phyloP scores from a whole-genome alignment of 2,329 filamentous ascomycete genomes.

The Phaeosphaeriaceae sp. region DNA sequence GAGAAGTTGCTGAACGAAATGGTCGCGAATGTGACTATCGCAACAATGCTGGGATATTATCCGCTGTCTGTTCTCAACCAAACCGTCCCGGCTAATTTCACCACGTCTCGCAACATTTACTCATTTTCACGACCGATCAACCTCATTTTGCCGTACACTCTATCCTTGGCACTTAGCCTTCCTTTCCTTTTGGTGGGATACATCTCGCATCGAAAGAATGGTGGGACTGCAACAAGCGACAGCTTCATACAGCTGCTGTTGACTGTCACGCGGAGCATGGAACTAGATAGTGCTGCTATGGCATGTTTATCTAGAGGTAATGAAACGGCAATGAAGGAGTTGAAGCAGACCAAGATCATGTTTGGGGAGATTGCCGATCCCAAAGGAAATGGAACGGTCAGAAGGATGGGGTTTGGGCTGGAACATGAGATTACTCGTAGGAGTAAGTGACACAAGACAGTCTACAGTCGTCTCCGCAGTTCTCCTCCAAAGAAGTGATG shows the following conservation, averaged over 20 bases:
- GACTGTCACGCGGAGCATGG: neutral
- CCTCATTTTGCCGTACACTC: neutral
- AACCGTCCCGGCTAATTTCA: neutral
- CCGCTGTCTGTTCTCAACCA: neutral
- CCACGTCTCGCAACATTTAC: neutral
- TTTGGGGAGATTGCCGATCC: neutral
- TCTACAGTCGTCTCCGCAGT: too few species aligned
- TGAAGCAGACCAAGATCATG: neutral
- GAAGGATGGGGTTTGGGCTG: neutral
- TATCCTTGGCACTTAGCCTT: neutral
- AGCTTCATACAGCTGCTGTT: neutral
- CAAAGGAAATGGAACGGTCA: neutral
- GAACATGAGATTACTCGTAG: neutral
- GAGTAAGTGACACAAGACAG: neutral
- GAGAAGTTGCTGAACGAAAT: neutral
- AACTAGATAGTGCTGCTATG: neutral
- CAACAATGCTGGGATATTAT: neutral
- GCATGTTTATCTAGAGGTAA: neutral
- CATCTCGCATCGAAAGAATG: neutral
- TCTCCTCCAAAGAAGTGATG: too few species aligned
- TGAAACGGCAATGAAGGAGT: neutral
- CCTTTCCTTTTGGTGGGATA: neutral
- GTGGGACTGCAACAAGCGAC: neutral
- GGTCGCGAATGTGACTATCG: neutral
- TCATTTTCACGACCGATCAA: neutral